Evolutionary conservation across 352 stramenopile species (phyloP).

Genomic region (Phytophthora aleatoria): DNA sequence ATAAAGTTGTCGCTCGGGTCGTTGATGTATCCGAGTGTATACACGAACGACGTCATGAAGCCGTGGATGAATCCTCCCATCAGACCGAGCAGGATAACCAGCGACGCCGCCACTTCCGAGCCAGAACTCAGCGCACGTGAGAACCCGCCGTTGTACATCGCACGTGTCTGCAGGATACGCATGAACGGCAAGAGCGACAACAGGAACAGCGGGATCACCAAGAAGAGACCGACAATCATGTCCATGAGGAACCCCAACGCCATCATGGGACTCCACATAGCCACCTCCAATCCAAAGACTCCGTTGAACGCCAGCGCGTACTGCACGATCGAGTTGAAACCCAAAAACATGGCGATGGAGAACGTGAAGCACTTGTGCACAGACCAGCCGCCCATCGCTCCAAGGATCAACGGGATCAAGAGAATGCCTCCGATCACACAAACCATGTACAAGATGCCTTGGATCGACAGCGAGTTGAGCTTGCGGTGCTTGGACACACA

Average conservation of each 20-base stretch:
- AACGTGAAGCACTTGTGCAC: slow-evolving; percentile 73
- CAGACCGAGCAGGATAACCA: slow-evolving; percentile 81
- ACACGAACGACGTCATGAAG: slow-evolving; percentile 74
- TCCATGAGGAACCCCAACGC: slow-evolving; percentile 87
- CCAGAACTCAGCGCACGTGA: slow-evolving; percentile 75
- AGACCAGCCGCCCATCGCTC: slow-evolving; percentile 59
- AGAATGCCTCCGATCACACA: slow-evolving; percentile 64
- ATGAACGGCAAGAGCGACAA: slow-evolving; percentile 86
- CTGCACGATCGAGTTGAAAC: slow-evolving; percentile 75
- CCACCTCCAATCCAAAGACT: slow-evolving; percentile 60
- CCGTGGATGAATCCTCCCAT: slow-evolving; percentile 77
- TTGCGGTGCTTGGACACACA: slow-evolving; percentile 65
- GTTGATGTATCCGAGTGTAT: slow-evolving; percentile 79
- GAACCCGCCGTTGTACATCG: slow-evolving; percentile 90
- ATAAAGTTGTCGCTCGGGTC: slow-evolving; percentile 70
- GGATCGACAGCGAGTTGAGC: slow-evolving; percentile 54
- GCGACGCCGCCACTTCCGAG: slow-evolving; percentile 81
- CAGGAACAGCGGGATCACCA: slow-evolving; percentile 76
- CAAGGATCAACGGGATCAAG: slow-evolving; percentile 59
- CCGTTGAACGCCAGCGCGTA: slow-evolving; percentile 76
- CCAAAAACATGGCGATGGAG: slow-evolving; percentile 67
- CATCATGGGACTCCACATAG: slow-evolving; percentile 71
- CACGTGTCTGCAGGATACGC: slow-evolving; percentile 84
- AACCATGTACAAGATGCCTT: slow-evolving; percentile 79
- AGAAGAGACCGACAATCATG: slow-evolving; percentile 79